Percentiles rank a stretch among this genome's conserved stretches.
Conservation (phyloP, 2,329 filamentous ascomycete genomes). For the Arthroderma sp. region DNA sequence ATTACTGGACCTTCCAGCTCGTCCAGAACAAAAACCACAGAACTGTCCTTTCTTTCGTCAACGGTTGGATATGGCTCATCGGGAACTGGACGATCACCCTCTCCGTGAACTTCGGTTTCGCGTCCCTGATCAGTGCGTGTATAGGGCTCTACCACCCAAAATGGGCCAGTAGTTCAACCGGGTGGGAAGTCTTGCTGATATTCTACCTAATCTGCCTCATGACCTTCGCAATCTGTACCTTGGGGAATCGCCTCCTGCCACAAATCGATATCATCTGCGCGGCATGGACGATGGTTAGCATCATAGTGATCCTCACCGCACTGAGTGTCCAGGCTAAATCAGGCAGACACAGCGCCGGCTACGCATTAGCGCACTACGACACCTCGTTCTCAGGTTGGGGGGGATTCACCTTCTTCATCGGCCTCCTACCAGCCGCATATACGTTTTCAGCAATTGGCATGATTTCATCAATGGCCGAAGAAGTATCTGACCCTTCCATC, state of each 20-base stretch:
- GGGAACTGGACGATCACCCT: slow-evolving; percentile 42
- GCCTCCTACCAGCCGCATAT: slow-evolving; percentile 45
- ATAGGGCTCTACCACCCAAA: slow-evolving; percentile 19
- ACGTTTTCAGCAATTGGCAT: slow-evolving; percentile 49
- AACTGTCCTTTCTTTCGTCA: slow-evolving; percentile 38
- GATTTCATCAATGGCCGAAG: slow-evolving; percentile 51
- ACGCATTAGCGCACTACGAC: slow-evolving; percentile 17
- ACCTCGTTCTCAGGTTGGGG: slow-evolving; percentile 22
- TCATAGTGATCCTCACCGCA: slow-evolving; percentile 44
- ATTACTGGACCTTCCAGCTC: slow-evolving; percentile 43
- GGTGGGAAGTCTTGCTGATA: slow-evolving; percentile 57
- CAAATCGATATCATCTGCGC: slow-evolving; percentile 42
- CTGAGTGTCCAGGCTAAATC: slow-evolving; percentile 42
- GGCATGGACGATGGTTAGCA: slow-evolving; percentile 41
- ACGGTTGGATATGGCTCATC: slow-evolving; percentile 41
- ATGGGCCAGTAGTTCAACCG: not conserved
- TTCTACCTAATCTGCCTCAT: slow-evolving; percentile 56
- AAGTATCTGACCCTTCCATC: slow-evolving; percentile 39
- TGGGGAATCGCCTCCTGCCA: slow-evolving; percentile 55
- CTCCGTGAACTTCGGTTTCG: slow-evolving; percentile 38
- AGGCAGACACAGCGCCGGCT: slow-evolving; percentile 39
- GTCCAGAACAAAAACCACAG: slow-evolving; percentile 27
- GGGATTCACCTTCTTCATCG: slow-evolving; percentile 49
- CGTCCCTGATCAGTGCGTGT: slow-evolving; percentile 33
- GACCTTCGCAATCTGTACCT: slow-evolving; percentile 51